Percentiles rank a stretch among this genome's conserved stretches.
phyloP scores from a whole-genome alignment of 2,329 filamentous ascomycete genomes.

The Colletotrichum theobromicola region DNA sequence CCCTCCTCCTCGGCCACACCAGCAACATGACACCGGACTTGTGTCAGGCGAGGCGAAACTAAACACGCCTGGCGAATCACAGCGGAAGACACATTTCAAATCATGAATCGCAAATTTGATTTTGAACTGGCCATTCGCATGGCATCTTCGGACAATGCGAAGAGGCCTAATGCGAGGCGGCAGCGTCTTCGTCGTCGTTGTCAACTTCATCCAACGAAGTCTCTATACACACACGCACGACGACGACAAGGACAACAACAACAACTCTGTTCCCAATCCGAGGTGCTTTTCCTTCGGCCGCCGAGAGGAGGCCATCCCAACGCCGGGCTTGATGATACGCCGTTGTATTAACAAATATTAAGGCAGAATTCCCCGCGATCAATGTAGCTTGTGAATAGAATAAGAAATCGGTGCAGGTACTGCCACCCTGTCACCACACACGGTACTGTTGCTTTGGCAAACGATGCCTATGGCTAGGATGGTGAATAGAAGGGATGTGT shows the following conservation, averaged over 20 bases:
- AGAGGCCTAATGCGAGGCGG: background rate
- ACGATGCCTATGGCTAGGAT: background rate
- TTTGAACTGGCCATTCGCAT: background rate
- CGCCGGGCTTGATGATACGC: background rate
- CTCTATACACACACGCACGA: background rate
- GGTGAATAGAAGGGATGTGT: background rate
- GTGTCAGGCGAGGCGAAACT: conserved; percentile 4
- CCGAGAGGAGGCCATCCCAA: background rate
- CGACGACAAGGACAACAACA: background rate
- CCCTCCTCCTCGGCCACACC: background rate
- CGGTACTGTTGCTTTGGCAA: background rate
- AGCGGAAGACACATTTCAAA: background rate
- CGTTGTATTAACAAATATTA: background rate
- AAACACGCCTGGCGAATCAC: background rate
- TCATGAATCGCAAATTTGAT: background rate
- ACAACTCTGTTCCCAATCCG: background rate
- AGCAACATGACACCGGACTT: conserved; percentile 1
- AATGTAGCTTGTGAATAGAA: background rate
- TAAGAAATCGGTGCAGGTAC: background rate
- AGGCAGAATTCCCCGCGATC: background rate
- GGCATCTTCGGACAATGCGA: background rate
- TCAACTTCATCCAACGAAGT: background rate
- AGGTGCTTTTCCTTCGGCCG: background rate
- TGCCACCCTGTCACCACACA: background rate
- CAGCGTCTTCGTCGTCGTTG: background rate